Base-by-base conservation (phyloP, 768 basidiomycete genomes). In the Termitomyces sp. region DNA sequence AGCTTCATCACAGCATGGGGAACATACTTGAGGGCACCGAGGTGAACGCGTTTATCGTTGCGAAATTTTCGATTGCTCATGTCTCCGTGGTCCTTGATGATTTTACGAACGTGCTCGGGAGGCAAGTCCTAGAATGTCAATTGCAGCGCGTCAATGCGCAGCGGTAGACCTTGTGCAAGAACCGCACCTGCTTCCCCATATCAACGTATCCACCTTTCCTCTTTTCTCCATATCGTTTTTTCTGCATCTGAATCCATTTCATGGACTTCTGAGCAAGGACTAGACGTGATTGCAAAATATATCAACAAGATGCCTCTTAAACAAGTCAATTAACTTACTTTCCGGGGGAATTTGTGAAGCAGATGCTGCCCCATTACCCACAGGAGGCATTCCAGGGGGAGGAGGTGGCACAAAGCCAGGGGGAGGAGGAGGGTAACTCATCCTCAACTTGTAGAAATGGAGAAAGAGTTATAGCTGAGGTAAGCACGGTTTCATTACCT, bases 21-120 rank as follows among this genome's bases (percentile, higher is more conserved):
- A 51, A 99, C 95, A 70, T 98, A 99, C 75, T 94, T 94, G 67
- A 98, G 82, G 37, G 97, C 97, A 62, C 97, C 97, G 31, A 99
- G 85, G 73, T 99, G 97, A 42, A 99, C 97, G 60, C 97, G 92
- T 77, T 99, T 99, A 79, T 99, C 97, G 69, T 96, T 97, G 63
- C 97, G 80, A 73, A 98, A 99, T 78, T 99, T 99, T 70, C 97
- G 85, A 71, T 95, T 96, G 73, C 92, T 94, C 97, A 99, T 98
- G 76, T 98, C 95, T 62, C 96, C 95, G 66, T 98, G 96, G 73
- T 98, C 97, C 75, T 98, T 95, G 78, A 98, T 94, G 66, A 99
- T 98, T 87, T 98, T 98, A 59, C 97, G 87, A 62, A 99, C 89
- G 68, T 98, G 95, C 71, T 99, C 97, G 31, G 95, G 92, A 55